Conservation (phyloP, 1,139 yeast species). For the Yarrowia galli region DNA sequence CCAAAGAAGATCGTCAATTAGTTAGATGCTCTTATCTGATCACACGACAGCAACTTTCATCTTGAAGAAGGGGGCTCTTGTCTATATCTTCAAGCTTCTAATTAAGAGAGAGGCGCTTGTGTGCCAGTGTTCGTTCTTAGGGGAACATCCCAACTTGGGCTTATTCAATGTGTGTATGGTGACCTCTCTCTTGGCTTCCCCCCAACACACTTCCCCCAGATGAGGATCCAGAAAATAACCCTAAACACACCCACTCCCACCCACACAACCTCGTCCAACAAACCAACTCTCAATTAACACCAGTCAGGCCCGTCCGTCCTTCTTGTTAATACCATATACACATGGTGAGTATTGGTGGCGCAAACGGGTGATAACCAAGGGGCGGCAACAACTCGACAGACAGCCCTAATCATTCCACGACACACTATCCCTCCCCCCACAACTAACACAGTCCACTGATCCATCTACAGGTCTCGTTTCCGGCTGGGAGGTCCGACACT, state of each 20-base stretch:
- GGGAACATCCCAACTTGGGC: neutral
- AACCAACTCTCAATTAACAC: neutral
- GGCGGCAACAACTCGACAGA: too few relatives aligned
- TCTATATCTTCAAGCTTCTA: neutral
- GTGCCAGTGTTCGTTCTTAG: neutral
- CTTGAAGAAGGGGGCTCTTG: neutral
- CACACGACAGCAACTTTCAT: constrained; percentile 13
- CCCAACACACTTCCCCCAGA: constrained; percentile 4
- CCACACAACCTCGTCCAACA: neutral
- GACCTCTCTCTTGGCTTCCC: neutral
- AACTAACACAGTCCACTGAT: constrained; percentile 39
- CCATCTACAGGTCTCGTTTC: constrained; percentile 76
- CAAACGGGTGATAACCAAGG: too few relatives aligned
- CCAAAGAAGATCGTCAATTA: neutral
- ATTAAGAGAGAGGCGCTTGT: too few relatives aligned
- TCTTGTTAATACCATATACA: neutral
- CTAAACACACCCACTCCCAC: constrained; percentile 17
- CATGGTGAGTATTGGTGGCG: constrained; percentile 21
- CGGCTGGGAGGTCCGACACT: constrained; percentile 82
- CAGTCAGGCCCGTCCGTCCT: neutral
- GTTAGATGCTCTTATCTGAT: neutral
- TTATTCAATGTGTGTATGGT: constrained; percentile 1
- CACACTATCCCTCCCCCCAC: neutral
- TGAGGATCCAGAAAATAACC: constrained; percentile 23
- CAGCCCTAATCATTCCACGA: too few relatives aligned